Percentiles rank a stretch among this genome's conserved stretches.
These are phyloP conservation scores for Apiospora arundinis DNA, from an alignment of 2,329 filamentous ascomycete genomes.

Conservation along the genomic window DNA sequence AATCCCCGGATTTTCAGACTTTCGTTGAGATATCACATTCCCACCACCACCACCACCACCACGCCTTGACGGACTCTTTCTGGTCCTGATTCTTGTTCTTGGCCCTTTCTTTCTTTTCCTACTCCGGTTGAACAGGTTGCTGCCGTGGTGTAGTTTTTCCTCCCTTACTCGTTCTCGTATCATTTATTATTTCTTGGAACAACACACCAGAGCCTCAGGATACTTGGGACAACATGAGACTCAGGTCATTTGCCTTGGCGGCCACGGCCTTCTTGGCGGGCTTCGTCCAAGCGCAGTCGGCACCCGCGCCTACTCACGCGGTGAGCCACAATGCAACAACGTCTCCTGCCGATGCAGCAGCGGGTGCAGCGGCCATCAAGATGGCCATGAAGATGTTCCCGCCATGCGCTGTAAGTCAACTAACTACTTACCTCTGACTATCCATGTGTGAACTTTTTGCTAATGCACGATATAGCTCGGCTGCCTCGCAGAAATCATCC, in stretches of 20 bases:
- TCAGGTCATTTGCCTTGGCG: not conserved
- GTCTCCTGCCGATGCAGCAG: not conserved
- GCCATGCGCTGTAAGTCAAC: conserved; percentile 23
- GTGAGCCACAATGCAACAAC: not conserved
- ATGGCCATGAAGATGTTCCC: conserved; percentile 18
- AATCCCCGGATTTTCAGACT: not conserved
- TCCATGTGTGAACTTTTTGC: not conserved
- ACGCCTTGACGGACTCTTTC: not conserved
- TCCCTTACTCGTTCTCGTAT: not conserved
- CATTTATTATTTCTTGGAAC: not conserved
- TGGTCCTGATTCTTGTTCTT: conserved; percentile 9
- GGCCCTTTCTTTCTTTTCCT: not conserved
- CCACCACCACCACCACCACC: not conserved
- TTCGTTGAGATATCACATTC: not conserved
- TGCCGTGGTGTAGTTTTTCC: not conserved
- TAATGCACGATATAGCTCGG: not conserved
- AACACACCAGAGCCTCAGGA: not conserved
- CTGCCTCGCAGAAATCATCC: not conserved
- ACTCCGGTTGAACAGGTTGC: not conserved
- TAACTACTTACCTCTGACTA: not conserved
- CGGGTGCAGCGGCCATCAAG: not conserved
- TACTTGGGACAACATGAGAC: not conserved
- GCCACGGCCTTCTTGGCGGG: conserved; percentile 5
- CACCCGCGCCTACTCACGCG: not conserved
- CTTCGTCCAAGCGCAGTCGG: not conserved